phyloP scores from a whole-genome alignment of 2,329 filamentous ascomycete genomes.

The Stromatinia cepivora region DNA sequence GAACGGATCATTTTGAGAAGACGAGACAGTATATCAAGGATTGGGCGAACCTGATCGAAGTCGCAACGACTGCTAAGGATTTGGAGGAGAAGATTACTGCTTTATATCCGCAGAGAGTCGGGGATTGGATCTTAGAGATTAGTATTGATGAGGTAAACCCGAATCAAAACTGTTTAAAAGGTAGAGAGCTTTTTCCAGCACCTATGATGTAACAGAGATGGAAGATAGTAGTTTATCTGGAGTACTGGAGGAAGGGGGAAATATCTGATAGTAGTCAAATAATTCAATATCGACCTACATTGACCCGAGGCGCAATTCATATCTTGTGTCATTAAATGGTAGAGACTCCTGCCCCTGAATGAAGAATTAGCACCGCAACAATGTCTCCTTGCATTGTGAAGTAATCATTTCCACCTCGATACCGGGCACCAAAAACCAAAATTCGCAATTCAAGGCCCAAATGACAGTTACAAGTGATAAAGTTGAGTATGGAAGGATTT shows the following conservation, averaged over 20 bases:
- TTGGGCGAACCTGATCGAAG: conserved; percentile 21
- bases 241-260: too few species aligned
- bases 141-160: conserved; percentile 2
- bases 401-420: too few species aligned
- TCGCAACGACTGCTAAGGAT: not conserved
- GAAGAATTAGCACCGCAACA: too few species aligned
- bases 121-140: conserved; percentile 9
- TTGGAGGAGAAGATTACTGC: not conserved
- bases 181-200: conserved; percentile 6
- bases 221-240: not conserved
- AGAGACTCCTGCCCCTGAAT: too few species aligned
- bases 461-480: too few species aligned
- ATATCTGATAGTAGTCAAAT: not conserved
- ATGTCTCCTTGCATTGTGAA: not conserved
- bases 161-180: not conserved
- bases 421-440: too few species aligned
- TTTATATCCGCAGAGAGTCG: conserved; percentile 17
- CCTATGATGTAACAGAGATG: not conserved
- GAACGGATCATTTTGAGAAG: conserved; percentile 32
- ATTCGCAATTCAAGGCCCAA: too few species aligned
- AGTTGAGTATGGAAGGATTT: too few species aligned
- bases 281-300: not conserved
- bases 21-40: conserved; percentile 37
- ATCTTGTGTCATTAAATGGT: not conserved
- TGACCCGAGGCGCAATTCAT: not conserved